Conservation (phyloP, 345 rosid species). For the Citrus unshiu region DNA sequence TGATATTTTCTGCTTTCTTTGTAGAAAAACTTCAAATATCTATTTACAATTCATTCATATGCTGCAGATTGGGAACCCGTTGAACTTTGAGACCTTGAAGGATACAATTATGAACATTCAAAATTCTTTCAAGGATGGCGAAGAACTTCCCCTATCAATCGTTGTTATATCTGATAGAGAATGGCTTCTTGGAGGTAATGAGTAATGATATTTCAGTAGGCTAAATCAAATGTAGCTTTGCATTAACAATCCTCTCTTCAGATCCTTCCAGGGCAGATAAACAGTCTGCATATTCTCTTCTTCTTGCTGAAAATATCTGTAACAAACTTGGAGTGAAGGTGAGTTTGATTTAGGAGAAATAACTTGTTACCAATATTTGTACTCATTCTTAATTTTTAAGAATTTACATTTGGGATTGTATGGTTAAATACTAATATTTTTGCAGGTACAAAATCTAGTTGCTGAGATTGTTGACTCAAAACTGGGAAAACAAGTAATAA, state of each 20-base stretch:
- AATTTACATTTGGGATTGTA: neutral
- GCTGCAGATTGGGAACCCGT: slow-evolving; percentile 79
- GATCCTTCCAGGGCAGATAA: slow-evolving; percentile 94
- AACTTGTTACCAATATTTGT: neutral
- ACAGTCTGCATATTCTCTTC: slow-evolving; percentile 83
- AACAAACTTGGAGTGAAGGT: slow-evolving; percentile 80
- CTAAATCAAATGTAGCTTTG: slow-evolving; percentile 1
- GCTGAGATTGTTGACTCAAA: slow-evolving; percentile 91
- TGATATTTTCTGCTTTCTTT: slow-evolving; percentile 4
- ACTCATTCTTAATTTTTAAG: neutral
- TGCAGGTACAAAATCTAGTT: slow-evolving; percentile 86
- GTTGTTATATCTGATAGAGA: slow-evolving; percentile 85
- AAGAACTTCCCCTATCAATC: slow-evolving; percentile 65
- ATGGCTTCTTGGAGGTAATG: slow-evolving; percentile 78
- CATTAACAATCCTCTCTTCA: slow-evolving; percentile 31
- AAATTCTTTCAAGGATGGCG: slow-evolving; percentile 41
- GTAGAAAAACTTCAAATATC: neutral
- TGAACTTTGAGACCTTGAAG: slow-evolving; percentile 70
- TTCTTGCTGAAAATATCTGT: slow-evolving; percentile 93
- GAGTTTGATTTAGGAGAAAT: slow-evolving; percentile 2
- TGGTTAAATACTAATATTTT: slow-evolving; percentile 12
- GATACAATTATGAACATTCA: slow-evolving; percentile 57
- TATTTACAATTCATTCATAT: neutral
- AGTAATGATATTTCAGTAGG: slow-evolving; percentile 3
- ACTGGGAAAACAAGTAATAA: slow-evolving; percentile 86